Percentiles rank a stretch among this genome's conserved stretches.
Conservation (phyloP, 148 eudicot species). For the Limonium bicolor region DNA sequence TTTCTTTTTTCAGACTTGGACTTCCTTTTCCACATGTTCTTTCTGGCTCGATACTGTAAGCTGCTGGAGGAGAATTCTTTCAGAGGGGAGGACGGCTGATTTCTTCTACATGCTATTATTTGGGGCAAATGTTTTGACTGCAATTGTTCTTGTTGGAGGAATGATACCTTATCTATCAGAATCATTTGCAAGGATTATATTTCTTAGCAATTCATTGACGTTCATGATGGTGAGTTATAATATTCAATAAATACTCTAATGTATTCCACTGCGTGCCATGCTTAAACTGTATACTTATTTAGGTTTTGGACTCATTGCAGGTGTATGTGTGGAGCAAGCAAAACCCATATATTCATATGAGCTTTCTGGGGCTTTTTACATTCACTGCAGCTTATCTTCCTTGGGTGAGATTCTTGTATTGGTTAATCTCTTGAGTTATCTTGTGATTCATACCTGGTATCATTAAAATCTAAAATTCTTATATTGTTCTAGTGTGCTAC, state of each 20-base stretch:
- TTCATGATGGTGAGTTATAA: slow-evolving; percentile 96
- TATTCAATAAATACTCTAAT: not conserved
- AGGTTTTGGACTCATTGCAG: slow-evolving; percentile 17
- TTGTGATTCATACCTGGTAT: too few species aligned
- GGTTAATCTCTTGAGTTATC: not conserved
- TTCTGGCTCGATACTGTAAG: slow-evolving; percentile 93
- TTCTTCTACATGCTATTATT: slow-evolving; percentile 94
- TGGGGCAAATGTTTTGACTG: slow-evolving; percentile 85
- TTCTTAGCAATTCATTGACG: slow-evolving; percentile 92
- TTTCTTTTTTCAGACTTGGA: slow-evolving; percentile 54
- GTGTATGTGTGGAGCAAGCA: slow-evolving; percentile 99
- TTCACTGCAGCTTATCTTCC: slow-evolving; percentile 98
- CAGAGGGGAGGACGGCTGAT: slow-evolving; percentile 92
- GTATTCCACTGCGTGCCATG: too few species aligned
- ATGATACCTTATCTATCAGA: slow-evolving; percentile 91
- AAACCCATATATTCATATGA: slow-evolving; percentile 94
- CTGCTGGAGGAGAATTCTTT: slow-evolving; percentile 98
- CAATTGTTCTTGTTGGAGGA: slow-evolving; percentile 88
- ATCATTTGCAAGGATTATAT: slow-evolving; percentile 85
- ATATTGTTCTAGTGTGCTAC: too few species aligned
- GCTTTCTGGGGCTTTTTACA: slow-evolving; percentile 94
- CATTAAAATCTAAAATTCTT: too few species aligned
- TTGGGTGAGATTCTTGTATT: slow-evolving; percentile 39
- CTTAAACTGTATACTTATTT: slow-evolving; percentile 1
- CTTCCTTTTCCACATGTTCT: slow-evolving; percentile 98